These are phyloP conservation scores for Aspergillus pseudotamarii DNA, from an alignment of 2,329 filamentous ascomycete species.

Conservation along the genomic window DNA sequence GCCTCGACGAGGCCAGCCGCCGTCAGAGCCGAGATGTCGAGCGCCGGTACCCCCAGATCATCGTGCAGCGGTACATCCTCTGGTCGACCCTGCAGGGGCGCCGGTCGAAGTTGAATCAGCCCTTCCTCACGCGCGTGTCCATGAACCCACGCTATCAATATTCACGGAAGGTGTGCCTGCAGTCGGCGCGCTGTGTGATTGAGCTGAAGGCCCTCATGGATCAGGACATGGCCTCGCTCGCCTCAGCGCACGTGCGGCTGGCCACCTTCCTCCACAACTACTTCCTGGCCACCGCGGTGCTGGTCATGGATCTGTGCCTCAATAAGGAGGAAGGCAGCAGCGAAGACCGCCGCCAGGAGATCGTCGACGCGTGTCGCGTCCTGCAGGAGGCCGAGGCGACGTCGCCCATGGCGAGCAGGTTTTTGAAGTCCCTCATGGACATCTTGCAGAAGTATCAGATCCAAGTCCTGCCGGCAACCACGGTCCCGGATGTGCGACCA, in stretches of 20 bases:
- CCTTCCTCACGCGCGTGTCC: background rate
- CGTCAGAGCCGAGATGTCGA: background rate
- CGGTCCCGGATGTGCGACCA: background rate
- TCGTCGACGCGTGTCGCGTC: background rate
- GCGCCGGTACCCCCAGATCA: constrained; percentile 1
- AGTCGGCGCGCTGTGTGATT: constrained; percentile 10
- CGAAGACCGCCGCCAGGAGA: too few species aligned
- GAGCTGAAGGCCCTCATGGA: background rate
- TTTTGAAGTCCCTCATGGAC: background rate
- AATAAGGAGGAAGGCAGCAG: too few species aligned
- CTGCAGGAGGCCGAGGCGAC: background rate
- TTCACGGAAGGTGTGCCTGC: constrained; percentile 6
- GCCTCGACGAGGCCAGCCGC: background rate
- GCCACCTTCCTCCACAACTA: too few species aligned
- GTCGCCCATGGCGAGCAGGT: background rate
- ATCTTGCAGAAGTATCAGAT: background rate
- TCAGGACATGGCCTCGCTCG: background rate
- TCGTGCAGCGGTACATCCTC: constrained; percentile 9
- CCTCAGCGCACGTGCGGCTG: background rate
- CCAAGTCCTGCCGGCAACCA: background rate
- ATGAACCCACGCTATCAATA: constrained; percentile 7
- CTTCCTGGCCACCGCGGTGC: background rate
- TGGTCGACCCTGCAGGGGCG: background rate
- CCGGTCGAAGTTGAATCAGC: constrained; percentile 2
- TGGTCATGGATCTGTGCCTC: constrained; percentile 1